A percentile compares a stretch with the other conserved stretches of the same genome.
Conservation (phyloP, 2,329 filamentous ascomycete species). For the Fusarium cicatricum region DNA sequence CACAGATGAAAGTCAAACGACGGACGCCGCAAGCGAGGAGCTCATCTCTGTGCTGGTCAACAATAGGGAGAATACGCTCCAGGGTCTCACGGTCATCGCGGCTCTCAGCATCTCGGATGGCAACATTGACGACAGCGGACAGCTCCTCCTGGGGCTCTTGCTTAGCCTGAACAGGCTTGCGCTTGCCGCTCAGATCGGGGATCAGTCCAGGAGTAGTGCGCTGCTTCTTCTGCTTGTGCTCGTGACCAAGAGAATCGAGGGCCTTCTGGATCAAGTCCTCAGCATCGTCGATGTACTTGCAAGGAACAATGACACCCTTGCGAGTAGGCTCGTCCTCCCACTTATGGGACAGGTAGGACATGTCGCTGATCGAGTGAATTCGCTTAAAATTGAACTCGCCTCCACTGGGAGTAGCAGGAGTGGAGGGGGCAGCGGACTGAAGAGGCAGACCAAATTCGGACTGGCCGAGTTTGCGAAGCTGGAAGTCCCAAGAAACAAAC, state of each 20-base stretch:
- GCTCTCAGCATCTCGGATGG: slow-evolving; percentile 87
- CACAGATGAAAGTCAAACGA: slow-evolving; percentile 94
- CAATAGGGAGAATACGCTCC: slow-evolving; percentile 75
- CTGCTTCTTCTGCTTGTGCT: slow-evolving; percentile 64
- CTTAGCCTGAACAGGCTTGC: slow-evolving; percentile 56
- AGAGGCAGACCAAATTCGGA: slow-evolving; percentile 87
- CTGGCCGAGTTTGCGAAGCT: slow-evolving; percentile 90
- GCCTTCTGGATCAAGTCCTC: slow-evolving; percentile 88
- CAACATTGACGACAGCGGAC: slow-evolving; percentile 91
- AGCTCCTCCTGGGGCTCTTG: slow-evolving; percentile 69
- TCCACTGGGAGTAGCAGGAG: slow-evolving; percentile 77
- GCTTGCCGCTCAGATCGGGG: slow-evolving; percentile 77
- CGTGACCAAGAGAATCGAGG: slow-evolving; percentile 79
- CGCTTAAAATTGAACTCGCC: slow-evolving; percentile 73
- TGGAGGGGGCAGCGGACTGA: slow-evolving; percentile 81
- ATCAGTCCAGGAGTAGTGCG: slow-evolving; percentile 66
- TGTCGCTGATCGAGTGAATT: slow-evolving; percentile 94
- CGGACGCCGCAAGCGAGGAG: slow-evolving; percentile 83
- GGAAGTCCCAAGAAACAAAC: slow-evolving; percentile 95
- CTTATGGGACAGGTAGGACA: slow-evolving; percentile 84
- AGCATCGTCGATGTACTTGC: slow-evolving; percentile 91
- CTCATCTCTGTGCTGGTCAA: slow-evolving; percentile 85
- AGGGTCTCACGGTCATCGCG: slow-evolving; percentile 84
- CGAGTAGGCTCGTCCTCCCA: slow-evolving; percentile 79
- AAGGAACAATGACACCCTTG: slow-evolving; percentile 94